These are phyloP conservation scores for Endocladia muricata DNA, from an alignment of 31 red algal genomes.

Conservation along the genomic window DNA sequence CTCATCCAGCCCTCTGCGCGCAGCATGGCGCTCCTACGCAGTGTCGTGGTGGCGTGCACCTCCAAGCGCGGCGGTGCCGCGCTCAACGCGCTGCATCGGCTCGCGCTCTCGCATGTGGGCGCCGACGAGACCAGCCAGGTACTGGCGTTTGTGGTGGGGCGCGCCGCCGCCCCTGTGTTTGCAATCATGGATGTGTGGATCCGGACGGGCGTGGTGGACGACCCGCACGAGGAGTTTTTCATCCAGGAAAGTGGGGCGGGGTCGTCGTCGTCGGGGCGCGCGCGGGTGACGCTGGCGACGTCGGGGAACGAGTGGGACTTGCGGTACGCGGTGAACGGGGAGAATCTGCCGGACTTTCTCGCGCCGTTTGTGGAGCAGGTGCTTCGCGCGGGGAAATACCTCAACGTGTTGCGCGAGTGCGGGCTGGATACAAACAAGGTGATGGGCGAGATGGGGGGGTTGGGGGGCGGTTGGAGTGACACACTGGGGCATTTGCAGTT, in stretches of 20 bases:
- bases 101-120: conserved; percentile 44
- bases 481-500: not conserved
- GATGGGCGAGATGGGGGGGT: not conserved
- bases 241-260: conserved; percentile 19
- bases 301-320: conserved; percentile 24
- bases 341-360: conserved; percentile 58
- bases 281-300: conserved; percentile 9
- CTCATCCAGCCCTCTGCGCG: conserved; percentile 30
- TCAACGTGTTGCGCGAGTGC: conserved; percentile 55
- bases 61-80: conserved; percentile 33
- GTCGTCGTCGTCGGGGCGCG: not conserved
- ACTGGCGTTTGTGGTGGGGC: conserved; percentile 15
- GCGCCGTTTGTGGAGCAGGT: conserved; percentile 18
- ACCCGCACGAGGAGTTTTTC: conserved; percentile 56
- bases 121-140: conserved; percentile 8
- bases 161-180: conserved; percentile 29
- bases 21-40: conserved; percentile 36
- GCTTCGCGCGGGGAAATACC: conserved; percentile 52
- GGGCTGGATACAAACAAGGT: not conserved
- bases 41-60: not conserved
- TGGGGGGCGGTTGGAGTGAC: not conserved
- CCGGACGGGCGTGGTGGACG: conserved; percentile 29
- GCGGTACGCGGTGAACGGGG: conserved; percentile 24
- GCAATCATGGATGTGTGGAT: conserved; percentile 30
- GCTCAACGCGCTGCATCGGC: conserved; percentile 16